Evolutionary conservation across 169 alveolate species (phyloP).

Genomic region (Blepharisma undulans): DNA sequence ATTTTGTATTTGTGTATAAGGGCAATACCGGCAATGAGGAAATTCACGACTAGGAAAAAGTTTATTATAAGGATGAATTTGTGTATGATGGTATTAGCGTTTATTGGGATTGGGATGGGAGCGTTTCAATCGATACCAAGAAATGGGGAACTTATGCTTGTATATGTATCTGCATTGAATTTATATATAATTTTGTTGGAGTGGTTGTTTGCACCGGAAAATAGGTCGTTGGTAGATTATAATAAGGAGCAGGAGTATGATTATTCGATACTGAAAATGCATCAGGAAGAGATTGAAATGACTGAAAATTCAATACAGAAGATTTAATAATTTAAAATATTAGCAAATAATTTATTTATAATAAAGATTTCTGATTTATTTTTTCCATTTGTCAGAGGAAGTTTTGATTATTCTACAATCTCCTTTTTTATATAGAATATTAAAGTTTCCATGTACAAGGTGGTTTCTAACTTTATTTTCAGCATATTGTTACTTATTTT

Average conservation of each 20-base stretch:
- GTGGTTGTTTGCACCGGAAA: slow-evolving; percentile 12
- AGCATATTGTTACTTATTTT: too few relatives aligned
- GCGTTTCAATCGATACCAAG: slow-evolving; percentile 29
- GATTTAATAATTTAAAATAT: too few relatives aligned
- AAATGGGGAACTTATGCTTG: not conserved
- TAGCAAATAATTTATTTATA: too few relatives aligned
- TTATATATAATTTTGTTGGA: slow-evolving; percentile 19
- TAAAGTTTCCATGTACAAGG: too few relatives aligned
- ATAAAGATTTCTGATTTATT: too few relatives aligned
- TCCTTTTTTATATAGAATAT: too few relatives aligned
- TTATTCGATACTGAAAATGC: not conserved
- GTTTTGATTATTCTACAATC: too few relatives aligned
- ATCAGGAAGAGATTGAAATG: slow-evolving; percentile 4
- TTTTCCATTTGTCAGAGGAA: too few relatives aligned
- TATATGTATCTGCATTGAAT: not conserved
- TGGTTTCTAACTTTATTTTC: too few relatives aligned
- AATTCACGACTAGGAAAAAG: not conserved
- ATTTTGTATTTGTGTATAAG: not conserved
- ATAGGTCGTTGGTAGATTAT: not conserved
- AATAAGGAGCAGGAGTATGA: slow-evolving; percentile 4
- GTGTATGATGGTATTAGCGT: slow-evolving; percentile 6
- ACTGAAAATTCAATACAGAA: not conserved
- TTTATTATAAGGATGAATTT: not conserved
- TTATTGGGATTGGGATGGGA: slow-evolving; percentile 26
- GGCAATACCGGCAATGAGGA: not conserved